A percentile compares a stretch with the other conserved stretches of the same genome.
These are phyloP conservation scores for Eragrostis curvula DNA, from an alignment of 176 grass and related monocot species.

Conservation along the genomic window DNA sequence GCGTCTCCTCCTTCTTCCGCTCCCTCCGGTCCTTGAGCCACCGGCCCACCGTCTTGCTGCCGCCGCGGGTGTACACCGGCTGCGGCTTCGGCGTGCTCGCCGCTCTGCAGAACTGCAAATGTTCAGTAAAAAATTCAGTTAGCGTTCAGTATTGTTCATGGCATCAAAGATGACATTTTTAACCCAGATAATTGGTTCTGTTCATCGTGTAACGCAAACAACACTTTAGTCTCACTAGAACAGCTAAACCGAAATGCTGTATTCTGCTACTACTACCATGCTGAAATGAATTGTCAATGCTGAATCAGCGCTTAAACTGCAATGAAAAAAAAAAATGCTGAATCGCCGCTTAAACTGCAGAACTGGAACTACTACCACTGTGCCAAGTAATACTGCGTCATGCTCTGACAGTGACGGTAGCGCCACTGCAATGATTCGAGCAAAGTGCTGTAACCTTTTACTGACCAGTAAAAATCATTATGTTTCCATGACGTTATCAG, in stretches of 20 bases:
- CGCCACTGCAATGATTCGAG: background rate
- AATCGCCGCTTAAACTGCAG: too few species aligned
- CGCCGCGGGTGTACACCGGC: slow-evolving; percentile 43
- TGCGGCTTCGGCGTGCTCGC: slow-evolving; percentile 72
- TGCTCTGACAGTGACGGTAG: background rate
- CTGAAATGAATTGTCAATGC: too few species aligned
- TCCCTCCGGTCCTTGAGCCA: slow-evolving; percentile 91
- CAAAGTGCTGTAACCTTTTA: background rate
- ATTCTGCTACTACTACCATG: background rate
- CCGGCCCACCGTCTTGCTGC: slow-evolving; percentile 88
- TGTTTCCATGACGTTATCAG: slow-evolving; percentile 24
- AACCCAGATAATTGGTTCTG: background rate
- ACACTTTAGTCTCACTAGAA: background rate
- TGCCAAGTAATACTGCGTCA: too few species aligned
- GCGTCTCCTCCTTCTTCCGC: slow-evolving; percentile 82
- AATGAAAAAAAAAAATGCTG: too few species aligned
- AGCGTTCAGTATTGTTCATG: background rate
- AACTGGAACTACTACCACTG: background rate
- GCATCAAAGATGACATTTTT: slow-evolving; percentile 11
- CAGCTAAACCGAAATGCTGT: background rate
- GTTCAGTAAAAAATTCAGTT: background rate
- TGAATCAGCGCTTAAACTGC: too few species aligned
- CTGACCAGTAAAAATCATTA: slow-evolving; percentile 22
- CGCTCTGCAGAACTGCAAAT: slow-evolving; percentile 64
- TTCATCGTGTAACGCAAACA: background rate